These are phyloP conservation scores for Asterophora parasitica DNA, from an alignment of 768 basidiomycete genomes.

Conservation along the genomic window DNA sequence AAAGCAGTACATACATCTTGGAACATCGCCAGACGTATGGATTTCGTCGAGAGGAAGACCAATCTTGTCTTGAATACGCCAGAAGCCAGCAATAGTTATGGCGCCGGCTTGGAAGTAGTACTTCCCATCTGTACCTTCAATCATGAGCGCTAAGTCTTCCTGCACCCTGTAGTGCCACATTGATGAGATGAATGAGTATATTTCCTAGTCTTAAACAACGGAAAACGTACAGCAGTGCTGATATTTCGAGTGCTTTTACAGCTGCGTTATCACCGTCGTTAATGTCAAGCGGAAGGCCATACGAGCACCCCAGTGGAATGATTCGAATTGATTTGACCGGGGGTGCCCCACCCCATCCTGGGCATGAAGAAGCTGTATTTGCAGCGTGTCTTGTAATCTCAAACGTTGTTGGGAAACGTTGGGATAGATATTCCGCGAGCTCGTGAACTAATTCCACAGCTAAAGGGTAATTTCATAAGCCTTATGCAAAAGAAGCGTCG, in stretches of 20 bases:
- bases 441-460: constrained; percentile 68
- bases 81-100: constrained; percentile 64
- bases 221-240: constrained; percentile 52
- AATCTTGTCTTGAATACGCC: constrained; percentile 74
- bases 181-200: too few species aligned
- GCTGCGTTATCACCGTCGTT: constrained; percentile 30
- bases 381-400: constrained; percentile 39
- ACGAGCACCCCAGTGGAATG: constrained; percentile 41
- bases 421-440: constrained; percentile 59
- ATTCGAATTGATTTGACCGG: constrained; percentile 51
- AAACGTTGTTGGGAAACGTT: constrained; percentile 58
- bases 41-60: constrained; percentile 70
- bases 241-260: constrained; percentile 56
- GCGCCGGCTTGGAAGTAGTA: constrained; percentile 76
- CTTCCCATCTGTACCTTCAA: constrained; percentile 54
- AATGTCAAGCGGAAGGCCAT: constrained; percentile 41
- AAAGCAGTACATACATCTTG: constrained; percentile 50
- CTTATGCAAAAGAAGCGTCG: background rate
- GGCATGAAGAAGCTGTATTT: constrained; percentile 16
- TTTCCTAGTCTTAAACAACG: background rate
- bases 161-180: constrained; percentile 35
- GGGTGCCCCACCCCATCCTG: constrained; percentile 41
- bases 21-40: constrained; percentile 65
- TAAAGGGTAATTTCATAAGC: constrained; percentile 18
- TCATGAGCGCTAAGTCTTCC: constrained; percentile 56